Evolutionary conservation across 2,329 filamentous ascomycete species (phyloP), one percentile per base, ranked within the genome.

Genomic region (Penicillium palitans): DNA sequence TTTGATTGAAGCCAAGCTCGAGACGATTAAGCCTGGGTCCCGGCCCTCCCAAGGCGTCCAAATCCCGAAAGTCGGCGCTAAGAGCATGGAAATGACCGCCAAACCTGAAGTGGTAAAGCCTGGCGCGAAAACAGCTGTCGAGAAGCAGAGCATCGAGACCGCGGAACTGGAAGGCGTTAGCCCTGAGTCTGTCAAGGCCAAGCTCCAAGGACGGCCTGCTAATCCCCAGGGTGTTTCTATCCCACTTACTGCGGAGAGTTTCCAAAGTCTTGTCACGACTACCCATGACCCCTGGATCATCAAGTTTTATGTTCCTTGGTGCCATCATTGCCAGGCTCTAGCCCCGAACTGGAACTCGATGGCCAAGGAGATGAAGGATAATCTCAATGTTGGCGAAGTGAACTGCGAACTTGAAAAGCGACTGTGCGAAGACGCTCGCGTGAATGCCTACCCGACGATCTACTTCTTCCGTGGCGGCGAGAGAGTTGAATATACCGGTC

Each of bases 251-350:
- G 88, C 90, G 0, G 92, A 97, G 71, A 90, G 82, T 62, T 99
- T 99, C 79, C 89, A 96, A 72, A 87, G 85, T 58, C 80, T 89
- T 39, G 93, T 99, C 47, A 96, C 91, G 3, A 90, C 88, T 73
- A 92, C 91, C 0, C 86, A 90, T 63, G 92, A 98, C 62, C 89
- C 93, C 6, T 99, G 95, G 95, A 97, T 99, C 72, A 87, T 99
- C 81, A 99, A 99, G 76, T 98, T 99, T 74, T 98, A 97, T 74
- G 93, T 91, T 19, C 96, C 95, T 6, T 98, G 93, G 95, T 99
- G 95, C 75, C 87, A 88, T 66, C 95, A 99, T 77, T 99, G 96
- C 76, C 90, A 96, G 77, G 90, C 90, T 39, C 87, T 99, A 83
- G 91, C 90, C 37, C 90, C 95, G 3, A 92, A 87, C 63, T 99